phyloP scores from a whole-genome alignment of 2,329 filamentous ascomycete species.

The Hypoxylon sp. region DNA sequence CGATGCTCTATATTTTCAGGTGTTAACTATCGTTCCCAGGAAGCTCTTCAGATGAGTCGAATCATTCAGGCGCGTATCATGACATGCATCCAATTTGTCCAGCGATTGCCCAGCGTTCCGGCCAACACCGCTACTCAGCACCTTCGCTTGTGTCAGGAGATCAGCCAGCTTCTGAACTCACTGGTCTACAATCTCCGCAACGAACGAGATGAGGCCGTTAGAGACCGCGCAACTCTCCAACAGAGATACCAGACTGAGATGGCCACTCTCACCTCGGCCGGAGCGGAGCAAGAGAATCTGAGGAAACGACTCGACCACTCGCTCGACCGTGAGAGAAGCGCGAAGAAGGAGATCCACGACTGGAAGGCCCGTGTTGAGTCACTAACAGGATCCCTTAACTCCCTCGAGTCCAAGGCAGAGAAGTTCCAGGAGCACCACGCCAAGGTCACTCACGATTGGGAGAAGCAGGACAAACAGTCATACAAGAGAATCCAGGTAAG shows the following conservation, averaged over 20 bases:
- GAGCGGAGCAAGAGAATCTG: conserved; percentile 10
- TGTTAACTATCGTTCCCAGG: conserved; percentile 15
- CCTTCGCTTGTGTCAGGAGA: conserved; percentile 31
- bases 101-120: conserved; percentile 33
- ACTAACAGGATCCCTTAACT: conserved; percentile 18
- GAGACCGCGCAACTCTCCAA: conserved; percentile 14
- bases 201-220: conserved; percentile 30
- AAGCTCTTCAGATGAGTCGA: conserved; percentile 9
- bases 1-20: not conserved
- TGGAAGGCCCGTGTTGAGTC: conserved; percentile 17
- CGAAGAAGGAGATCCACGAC: conserved; percentile 30
- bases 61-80: conserved; percentile 29
- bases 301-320: conserved; percentile 7
- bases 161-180: conserved; percentile 32
- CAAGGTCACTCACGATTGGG: conserved; percentile 27
- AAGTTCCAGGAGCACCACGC: conserved; percentile 36
- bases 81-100: conserved; percentile 34
- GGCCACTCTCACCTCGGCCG: conserved; percentile 6
- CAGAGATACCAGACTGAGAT: conserved; percentile 20
- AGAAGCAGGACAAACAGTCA: conserved; percentile 37
- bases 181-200: conserved; percentile 17
- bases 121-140: conserved; percentile 25
- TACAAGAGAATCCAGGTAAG: conserved; percentile 39
- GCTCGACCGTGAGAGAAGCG: conserved; percentile 21
- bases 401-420: conserved; percentile 15